Evolutionary conservation across 768 basidiomycete genomes (phyloP), one percentile per base, ranked within the genome.

Genomic region (Crassisporium funariophilum): DNA sequence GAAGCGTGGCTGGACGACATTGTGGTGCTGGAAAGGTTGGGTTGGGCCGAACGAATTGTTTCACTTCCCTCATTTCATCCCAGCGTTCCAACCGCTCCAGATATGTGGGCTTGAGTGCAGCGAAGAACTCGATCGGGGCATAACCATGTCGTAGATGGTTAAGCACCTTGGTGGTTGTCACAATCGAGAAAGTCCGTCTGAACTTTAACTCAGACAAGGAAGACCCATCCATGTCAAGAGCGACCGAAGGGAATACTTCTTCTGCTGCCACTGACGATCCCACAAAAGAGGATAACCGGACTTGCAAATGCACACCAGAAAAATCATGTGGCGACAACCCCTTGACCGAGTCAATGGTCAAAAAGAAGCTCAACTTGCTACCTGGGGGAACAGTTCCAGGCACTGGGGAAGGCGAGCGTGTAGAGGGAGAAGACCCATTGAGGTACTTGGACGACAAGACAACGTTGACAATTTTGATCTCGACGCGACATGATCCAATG

Each of bases 301-400:
- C 79, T 73, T 98, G 97, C 2, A 91, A 69, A 64, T 98, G 95
- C 5, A 91, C 73, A 16, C 82, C 77, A 4, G 84, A 79, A 66
- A 97, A 98, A 64, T 98, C 94, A 59, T 88, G 82, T n/a, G 88
- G 83, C 13, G 91, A 88, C 19, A 95, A 72, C 2, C 95, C 95
- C 61, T 89, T 91, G 56, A 98, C 83, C 4, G 82, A 77, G 68
- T 98, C 95, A 29, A 98, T 78, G 0, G 82, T 86, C 49, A 99
- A 59, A 60, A 87, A 86, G 70, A 97, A 95, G 54, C 78, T 81
- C 55, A 95, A 75, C 64, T 91, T 93, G 66, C 82, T 84, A 16
- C 91, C 91, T 12, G 83, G 70, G 24, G 82, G 76, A n/a, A 91
- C 70, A 2, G 77, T 65, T 23, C 78, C 76, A 33, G 86, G 87